Conservation (phyloP, 2,329 filamentous ascomycete species). For the Ophiosphaerella narmari region DNA sequence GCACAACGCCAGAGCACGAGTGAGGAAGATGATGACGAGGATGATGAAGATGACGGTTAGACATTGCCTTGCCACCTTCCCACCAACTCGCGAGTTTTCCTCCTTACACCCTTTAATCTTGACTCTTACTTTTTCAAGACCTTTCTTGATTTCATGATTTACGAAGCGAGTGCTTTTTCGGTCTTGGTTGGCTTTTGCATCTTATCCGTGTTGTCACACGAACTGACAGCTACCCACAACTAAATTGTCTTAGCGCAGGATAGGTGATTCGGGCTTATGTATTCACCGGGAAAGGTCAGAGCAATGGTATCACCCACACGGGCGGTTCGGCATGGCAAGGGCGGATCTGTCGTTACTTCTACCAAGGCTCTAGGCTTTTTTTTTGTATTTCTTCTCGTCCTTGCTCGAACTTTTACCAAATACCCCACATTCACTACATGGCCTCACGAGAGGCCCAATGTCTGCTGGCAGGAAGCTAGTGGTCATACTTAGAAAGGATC, state of each 20-base stretch:
- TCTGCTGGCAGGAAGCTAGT: constrained; percentile 22
- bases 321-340: constrained; percentile 9
- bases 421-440: constrained; percentile 35
- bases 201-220: constrained; percentile 32
- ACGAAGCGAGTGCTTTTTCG: constrained; percentile 46
- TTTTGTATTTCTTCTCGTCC: constrained; percentile 13
- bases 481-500: constrained; percentile 40
- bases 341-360: neutral
- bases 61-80: neutral
- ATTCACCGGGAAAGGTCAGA: constrained; percentile 22
- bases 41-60: constrained; percentile 53
- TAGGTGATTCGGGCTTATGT: constrained; percentile 27
- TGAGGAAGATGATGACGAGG: constrained; percentile 58
- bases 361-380: constrained; percentile 6
- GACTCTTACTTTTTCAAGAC: constrained; percentile 23
- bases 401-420: constrained; percentile 11
- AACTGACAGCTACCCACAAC: constrained; percentile 26
- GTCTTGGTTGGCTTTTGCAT: constrained; percentile 35
- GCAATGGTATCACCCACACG: constrained; percentile 12
- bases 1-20: constrained; percentile 51
- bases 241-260: constrained; percentile 42
- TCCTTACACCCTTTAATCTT: constrained; percentile 25
- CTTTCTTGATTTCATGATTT: constrained; percentile 40
- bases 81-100: constrained; percentile 10
- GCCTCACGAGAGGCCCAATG: constrained; percentile 22